These are phyloP conservation scores for Ilex paraguariensis DNA, from an alignment of 305 asterid species.

Conservation along the genomic window DNA sequence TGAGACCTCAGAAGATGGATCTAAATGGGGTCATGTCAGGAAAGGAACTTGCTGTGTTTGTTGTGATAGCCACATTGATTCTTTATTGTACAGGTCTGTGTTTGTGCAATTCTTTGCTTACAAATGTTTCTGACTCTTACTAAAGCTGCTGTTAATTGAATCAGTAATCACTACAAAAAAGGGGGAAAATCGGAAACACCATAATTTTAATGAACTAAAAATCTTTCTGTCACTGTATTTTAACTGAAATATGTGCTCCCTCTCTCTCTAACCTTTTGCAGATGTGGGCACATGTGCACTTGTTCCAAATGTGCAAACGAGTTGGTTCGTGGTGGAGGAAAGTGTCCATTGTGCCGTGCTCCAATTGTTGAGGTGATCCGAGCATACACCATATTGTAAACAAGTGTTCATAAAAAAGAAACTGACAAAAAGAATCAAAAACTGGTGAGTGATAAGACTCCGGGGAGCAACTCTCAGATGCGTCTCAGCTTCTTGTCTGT, in stretches of 20 bases:
- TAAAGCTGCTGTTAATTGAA: too few species aligned
- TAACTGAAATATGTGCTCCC: too few species aligned
- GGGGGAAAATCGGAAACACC: too few species aligned
- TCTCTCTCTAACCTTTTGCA: conserved; percentile 12
- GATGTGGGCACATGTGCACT: conserved; percentile 99
- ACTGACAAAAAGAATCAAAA: too few species aligned
- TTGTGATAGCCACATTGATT: conserved; percentile 45
- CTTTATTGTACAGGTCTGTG: conserved; percentile 69
- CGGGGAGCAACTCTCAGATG: conserved; percentile 7
- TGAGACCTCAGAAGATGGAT: conserved; percentile 85
- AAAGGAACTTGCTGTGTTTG: conserved; percentile 98
- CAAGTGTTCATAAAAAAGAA: background rate
- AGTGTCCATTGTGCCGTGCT: conserved; percentile 96
- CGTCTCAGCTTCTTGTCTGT: conserved; percentile 26
- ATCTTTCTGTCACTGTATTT: too few species aligned
- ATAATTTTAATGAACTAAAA: too few species aligned
- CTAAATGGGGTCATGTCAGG: conserved; percentile 77
- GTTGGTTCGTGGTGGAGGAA: conserved; percentile 91
- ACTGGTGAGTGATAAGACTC: too few species aligned
- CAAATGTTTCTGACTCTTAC: too few species aligned
- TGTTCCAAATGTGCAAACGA: conserved; percentile 96
- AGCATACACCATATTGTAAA: conserved; percentile 93
- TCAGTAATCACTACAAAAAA: too few species aligned
- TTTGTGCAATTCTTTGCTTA: too few species aligned
- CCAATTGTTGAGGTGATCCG: conserved; percentile 97